Conservation (phyloP, 805 yeast species). For the Isabelozyma rhagii region DNA sequence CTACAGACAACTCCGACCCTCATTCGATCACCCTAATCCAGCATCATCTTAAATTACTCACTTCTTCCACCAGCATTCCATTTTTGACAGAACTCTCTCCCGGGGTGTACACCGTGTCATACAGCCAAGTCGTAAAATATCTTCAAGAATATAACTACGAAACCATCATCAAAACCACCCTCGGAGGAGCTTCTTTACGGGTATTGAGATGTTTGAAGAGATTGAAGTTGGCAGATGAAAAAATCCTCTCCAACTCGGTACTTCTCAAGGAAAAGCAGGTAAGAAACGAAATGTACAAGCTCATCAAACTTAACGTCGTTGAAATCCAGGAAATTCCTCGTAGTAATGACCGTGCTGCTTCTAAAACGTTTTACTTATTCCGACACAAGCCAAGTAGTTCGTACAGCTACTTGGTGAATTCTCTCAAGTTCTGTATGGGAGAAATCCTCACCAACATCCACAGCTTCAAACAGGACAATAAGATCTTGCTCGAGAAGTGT, state of each 20-base stretch:
- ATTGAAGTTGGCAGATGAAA: slow-evolving; percentile 77
- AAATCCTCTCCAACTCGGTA: slow-evolving; percentile 70
- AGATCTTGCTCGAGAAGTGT: slow-evolving; percentile 70
- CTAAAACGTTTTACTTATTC: slow-evolving; percentile 81
- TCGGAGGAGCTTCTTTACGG: slow-evolving; percentile 68
- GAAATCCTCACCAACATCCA: slow-evolving; percentile 49
- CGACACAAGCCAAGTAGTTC: slow-evolving; percentile 49
- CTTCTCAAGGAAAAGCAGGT: slow-evolving; percentile 75
- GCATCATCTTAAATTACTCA: slow-evolving; percentile 68
- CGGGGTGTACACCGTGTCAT: slow-evolving; percentile 64
- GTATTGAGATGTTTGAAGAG: slow-evolving; percentile 73
- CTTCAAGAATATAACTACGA: slow-evolving; percentile 53
- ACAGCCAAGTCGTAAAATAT: slow-evolving; percentile 43
- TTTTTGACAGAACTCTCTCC: slow-evolving; percentile 58
- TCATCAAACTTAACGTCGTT: slow-evolving; percentile 66
- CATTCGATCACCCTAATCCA: slow-evolving; percentile 38
- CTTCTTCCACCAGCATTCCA: slow-evolving; percentile 47
- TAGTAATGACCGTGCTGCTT: slow-evolving; percentile 87
- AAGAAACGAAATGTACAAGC: slow-evolving; percentile 62
- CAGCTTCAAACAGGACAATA: slow-evolving; percentile 54
- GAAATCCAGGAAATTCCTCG: slow-evolving; percentile 94
- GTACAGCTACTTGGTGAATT: slow-evolving; percentile 31
- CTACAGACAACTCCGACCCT: slow-evolving; percentile 22
- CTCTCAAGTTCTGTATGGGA: slow-evolving; percentile 53
- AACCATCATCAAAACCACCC: slow-evolving; percentile 53